Evolutionary conservation across 148 eudicot species (phyloP), one percentile per base, ranked within the genome.

Genomic region (Linanthus parryae): DNA sequence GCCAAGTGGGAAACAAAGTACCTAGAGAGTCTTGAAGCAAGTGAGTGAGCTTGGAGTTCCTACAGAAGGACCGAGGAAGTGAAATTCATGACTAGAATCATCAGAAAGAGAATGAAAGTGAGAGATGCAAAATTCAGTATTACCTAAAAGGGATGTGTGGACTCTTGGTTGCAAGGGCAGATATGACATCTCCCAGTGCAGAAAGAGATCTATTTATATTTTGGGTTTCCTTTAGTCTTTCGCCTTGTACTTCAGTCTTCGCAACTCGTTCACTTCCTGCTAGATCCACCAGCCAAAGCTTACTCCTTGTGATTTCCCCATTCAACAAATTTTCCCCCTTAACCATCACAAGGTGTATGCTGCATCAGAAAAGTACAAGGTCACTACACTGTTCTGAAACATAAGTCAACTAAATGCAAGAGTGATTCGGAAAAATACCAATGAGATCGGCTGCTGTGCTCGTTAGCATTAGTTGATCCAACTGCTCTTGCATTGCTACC

Each of bases 21-120:
- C 98, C 98, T 75, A 92, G 66, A 36, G 98, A 92, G 70, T 87
- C 96, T 64, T 92, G 98, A 59, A 92, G 96, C 71, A 92, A 64
- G 68, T 92, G 96, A 22, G 98, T 92, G 56, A 92, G 98, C 80
- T 87, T 92, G 34, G 96, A 92, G 66, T 92, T 92, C 81, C 98
- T 87, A 73, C 67, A 64, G 14, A 52, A 15, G 75, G 63, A 66
- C 3, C 36, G 5, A 10, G 17, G 36, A 44, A 42, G 21, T 16
- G 37, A 13, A 25, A 19, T 29, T 30, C 12, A 25, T 12, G 3
- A 3, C 13, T 22, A 37, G 45, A 40, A 25, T 37, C 9, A 25
- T 20, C 44, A 46, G 33, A 18, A 30, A 23, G 19, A 11, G 43
- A 3, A 38, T 37, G n/a, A 35, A 31, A n/a, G 52, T 31, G 29